These are phyloP conservation scores for Aspergillus pseudoviridinutans DNA, from an alignment of 2,329 filamentous ascomycete genomes.

Conservation along the genomic window DNA sequence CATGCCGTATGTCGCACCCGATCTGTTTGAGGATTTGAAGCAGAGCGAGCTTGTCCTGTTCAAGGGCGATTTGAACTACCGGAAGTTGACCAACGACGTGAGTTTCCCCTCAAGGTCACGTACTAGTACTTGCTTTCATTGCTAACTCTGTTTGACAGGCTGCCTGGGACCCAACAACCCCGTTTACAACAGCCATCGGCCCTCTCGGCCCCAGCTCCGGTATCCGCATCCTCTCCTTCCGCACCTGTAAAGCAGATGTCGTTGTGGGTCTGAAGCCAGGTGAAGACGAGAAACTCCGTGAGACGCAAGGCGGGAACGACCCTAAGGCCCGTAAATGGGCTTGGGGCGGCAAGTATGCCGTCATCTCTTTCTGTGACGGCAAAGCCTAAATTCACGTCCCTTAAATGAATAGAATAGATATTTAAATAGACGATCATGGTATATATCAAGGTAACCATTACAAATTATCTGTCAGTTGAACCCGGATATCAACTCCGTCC, in stretches of 20 bases:
- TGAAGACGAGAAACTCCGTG: conserved; percentile 74
- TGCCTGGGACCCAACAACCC: conserved; percentile 80
- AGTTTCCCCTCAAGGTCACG: conserved; percentile 33
- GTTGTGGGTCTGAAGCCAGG: conserved; percentile 82
- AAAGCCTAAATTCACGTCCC: conserved; percentile 40
- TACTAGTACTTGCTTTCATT: not conserved
- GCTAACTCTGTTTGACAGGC: conserved; percentile 46
- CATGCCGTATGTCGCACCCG: conserved; percentile 64
- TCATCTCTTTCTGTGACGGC: conserved; percentile 78
- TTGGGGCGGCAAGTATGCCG: conserved; percentile 94
- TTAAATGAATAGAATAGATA: not conserved
- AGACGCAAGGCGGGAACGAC: conserved; percentile 66
- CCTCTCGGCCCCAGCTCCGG: conserved; percentile 78
- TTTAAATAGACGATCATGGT: not conserved
- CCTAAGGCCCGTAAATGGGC: conserved; percentile 76
- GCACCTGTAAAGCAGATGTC: conserved; percentile 95
- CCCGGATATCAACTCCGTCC: too few relatives aligned
- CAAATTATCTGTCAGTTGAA: not conserved
- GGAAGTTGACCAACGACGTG: conserved; percentile 87
- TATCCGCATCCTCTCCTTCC: conserved; percentile 76
- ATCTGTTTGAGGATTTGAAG: conserved; percentile 73
- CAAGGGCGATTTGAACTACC: conserved; percentile 96
- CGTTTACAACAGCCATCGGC: conserved; percentile 79
- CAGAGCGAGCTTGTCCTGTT: conserved; percentile 85
- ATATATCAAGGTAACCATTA: not conserved